A percentile compares a stretch with the other conserved stretches of the same genome.
phyloP scores from a whole-genome alignment of 1,284 basidiomycete genomes.

The Ustilago crameri region DNA sequence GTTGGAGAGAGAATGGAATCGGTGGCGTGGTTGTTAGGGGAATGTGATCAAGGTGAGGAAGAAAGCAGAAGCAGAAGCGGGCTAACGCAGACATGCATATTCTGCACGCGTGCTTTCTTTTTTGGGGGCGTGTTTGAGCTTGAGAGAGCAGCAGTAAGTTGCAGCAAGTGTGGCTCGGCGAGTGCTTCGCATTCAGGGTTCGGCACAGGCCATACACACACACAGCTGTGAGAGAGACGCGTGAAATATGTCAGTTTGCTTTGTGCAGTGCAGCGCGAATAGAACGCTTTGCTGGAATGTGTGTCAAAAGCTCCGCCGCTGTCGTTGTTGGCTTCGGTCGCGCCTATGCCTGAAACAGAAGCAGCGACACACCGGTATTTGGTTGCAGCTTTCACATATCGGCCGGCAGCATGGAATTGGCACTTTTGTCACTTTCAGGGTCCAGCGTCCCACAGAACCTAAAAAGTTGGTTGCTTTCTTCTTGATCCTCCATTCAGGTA shows the following conservation, averaged over 20 bases:
- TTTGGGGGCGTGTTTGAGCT: no score
- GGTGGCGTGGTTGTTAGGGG: conserved; percentile 3
- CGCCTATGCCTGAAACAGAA: no score
- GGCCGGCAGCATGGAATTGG: conserved; percentile 7
- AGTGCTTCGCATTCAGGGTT: no score
- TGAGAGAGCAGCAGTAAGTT: no score
- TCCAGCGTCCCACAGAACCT: not conserved
- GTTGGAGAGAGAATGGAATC: not conserved
- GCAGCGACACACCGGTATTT: not conserved
- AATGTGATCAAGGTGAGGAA: not conserved
- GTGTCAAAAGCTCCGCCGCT: no score
- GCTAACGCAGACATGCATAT: not conserved
- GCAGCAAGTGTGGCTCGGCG: no score
- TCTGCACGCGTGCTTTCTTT: not conserved
- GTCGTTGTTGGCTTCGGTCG: no score
- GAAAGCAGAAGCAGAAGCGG: not conserved
- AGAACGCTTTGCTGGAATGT: no score
- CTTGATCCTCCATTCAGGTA: not conserved
- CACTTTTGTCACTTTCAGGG: not conserved
- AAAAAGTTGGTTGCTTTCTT: not conserved
- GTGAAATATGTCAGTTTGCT: not conserved
- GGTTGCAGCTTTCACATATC: not conserved
- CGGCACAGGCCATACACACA: no score
- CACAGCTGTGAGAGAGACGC: conserved; percentile 2
- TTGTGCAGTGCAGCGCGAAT: no score